Conservation (phyloP, 345 rosid species). For the Melaleuca quinquenervia region DNA sequence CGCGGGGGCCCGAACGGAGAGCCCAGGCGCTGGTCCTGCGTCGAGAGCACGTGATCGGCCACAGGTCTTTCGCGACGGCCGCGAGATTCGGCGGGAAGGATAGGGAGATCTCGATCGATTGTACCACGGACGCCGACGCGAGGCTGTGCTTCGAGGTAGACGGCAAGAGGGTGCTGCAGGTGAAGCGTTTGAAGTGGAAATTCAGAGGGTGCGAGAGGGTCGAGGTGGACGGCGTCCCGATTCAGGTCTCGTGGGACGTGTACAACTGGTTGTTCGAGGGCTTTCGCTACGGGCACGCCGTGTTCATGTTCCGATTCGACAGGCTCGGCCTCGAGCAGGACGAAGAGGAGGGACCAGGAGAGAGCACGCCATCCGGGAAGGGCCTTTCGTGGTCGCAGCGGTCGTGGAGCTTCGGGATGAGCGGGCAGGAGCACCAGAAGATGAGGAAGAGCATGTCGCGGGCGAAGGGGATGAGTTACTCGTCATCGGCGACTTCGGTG, state of each 20-base stretch:
- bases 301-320: constrained; percentile 77
- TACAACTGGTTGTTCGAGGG: constrained; percentile 68
- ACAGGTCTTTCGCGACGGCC: constrained; percentile 40
- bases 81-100: constrained; percentile 63
- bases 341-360: not conserved
- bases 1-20: constrained; percentile 12
- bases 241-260: constrained; percentile 88
- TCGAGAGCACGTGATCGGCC: constrained; percentile 62
- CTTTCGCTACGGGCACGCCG: constrained; percentile 33
- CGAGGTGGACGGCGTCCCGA: constrained; percentile 57
- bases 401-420: constrained; percentile 28
- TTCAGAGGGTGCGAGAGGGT: constrained; percentile 75
- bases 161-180: constrained; percentile 33
- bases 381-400: not conserved
- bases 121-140: constrained; percentile 38
- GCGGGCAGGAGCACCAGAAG: constrained; percentile 52
- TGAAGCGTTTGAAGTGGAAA: constrained; percentile 77
- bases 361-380: constrained; percentile 4
- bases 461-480: constrained; percentile 30
- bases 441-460: constrained; percentile 48
- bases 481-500: constrained; percentile 31
- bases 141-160: constrained; percentile 50
- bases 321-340: constrained; percentile 1
- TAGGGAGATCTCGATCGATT: constrained; percentile 63
- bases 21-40: constrained; percentile 44